These are phyloP conservation scores for Coelastrella sp. DNA, from an alignment of 139 green algal species.

Conservation along the genomic window DNA sequence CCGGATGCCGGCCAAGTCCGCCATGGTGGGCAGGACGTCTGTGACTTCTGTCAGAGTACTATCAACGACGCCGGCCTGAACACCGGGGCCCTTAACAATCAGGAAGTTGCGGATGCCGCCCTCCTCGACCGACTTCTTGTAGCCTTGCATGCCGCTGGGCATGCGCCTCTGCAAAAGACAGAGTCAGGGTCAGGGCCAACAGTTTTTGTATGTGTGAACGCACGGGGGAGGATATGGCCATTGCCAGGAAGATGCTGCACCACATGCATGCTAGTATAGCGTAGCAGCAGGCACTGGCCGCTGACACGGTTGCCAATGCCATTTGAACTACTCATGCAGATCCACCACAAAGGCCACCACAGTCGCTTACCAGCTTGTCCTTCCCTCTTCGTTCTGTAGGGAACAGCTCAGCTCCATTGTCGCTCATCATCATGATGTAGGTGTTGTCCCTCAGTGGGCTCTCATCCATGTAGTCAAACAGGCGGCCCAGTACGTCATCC, in stretches of 20 bases:
- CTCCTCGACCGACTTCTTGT: conserved; percentile 33
- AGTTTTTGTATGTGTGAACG: too few relatives aligned
- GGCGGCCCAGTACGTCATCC: conserved; percentile 42
- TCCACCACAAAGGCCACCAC: too few relatives aligned
- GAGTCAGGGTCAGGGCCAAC: neutral
- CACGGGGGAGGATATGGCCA: too few relatives aligned
- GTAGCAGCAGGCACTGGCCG: too few relatives aligned
- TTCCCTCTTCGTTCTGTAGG: neutral
- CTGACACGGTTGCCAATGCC: too few relatives aligned
- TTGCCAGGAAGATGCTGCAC: too few relatives aligned
- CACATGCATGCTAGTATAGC: too few relatives aligned
- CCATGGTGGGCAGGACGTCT: conserved; percentile 40
- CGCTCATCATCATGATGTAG: conserved; percentile 45
- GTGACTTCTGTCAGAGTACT: conserved; percentile 16
- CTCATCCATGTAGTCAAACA: conserved; percentile 26
- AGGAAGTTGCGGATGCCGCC: conserved; percentile 46
- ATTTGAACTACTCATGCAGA: too few relatives aligned
- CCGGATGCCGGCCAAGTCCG: neutral
- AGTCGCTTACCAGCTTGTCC: conserved; percentile 7
- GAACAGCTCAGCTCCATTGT: conserved; percentile 50
- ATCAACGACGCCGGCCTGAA: conserved; percentile 10
- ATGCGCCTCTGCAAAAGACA: conserved; percentile 37
- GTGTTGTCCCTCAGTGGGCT: conserved; percentile 42
- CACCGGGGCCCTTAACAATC: conserved; percentile 26
- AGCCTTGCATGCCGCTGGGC: conserved; percentile 41